Evolutionary conservation across 306 rosid genomes (phyloP).

Genomic region (Begonia loranthoides): DNA sequence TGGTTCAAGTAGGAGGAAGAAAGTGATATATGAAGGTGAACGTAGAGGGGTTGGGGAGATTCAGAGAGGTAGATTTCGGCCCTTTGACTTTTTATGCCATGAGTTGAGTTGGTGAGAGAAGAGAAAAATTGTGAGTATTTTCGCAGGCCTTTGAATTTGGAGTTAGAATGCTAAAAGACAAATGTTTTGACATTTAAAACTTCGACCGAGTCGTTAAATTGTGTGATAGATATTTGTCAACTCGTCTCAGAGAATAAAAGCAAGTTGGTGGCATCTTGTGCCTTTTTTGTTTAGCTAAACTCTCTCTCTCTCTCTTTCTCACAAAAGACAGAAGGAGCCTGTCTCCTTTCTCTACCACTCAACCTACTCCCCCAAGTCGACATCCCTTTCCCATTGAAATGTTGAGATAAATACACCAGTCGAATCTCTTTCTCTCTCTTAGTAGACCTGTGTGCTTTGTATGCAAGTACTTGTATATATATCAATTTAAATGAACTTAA

Average conservation of each 20-base stretch:
- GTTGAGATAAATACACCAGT: too few relatives aligned
- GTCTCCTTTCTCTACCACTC: not conserved
- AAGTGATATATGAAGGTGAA: not conserved
- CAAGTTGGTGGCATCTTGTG: conserved; percentile 12
- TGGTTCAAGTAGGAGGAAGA: conserved; percentile 1
- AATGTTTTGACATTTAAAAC: conserved; percentile 16
- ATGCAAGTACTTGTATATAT: too few relatives aligned
- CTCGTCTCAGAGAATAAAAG: conserved; percentile 12
- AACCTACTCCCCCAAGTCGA: conserved; percentile 1
- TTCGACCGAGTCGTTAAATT: not conserved
- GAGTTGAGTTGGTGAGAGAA: conserved; percentile 10
- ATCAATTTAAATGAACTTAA: too few relatives aligned
- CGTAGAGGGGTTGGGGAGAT: not conserved
- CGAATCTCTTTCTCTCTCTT: not conserved
- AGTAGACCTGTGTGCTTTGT: not conserved
- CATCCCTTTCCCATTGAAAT: conserved; percentile 6
- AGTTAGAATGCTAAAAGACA: conserved; percentile 10
- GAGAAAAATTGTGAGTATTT: not conserved
- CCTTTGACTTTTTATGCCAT: conserved; percentile 18
- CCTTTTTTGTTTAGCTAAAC: conserved; percentile 4
- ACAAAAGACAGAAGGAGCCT: too few relatives aligned
- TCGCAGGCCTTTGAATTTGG: conserved; percentile 6
- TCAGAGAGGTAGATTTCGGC: conserved; percentile 2
- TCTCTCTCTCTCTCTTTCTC: conserved; percentile 3
- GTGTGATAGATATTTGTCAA: conserved; percentile 17